Percentiles rank a stretch among this genome's conserved stretches.
These are phyloP conservation scores for Hypericum androsaemum DNA, from an alignment of 345 rosid genomes.

Conservation along the genomic window DNA sequence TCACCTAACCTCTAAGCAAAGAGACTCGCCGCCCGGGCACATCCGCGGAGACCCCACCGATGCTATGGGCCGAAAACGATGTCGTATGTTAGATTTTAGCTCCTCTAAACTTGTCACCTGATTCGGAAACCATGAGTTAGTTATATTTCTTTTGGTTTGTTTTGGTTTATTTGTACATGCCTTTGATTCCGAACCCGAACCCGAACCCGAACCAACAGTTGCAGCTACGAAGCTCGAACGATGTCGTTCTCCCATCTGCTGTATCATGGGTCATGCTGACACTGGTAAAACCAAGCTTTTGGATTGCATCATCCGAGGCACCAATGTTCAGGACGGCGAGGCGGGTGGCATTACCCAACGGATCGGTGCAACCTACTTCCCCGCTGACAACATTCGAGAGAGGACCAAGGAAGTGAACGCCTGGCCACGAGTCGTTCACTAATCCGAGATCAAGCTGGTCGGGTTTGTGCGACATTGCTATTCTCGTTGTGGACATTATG, in stretches of 20 bases:
- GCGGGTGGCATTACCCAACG: conserved; percentile 99
- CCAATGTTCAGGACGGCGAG: conserved; percentile 98
- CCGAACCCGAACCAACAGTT: too few relatives aligned
- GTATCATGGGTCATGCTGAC: conserved; percentile 98
- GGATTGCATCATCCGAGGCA: conserved; percentile 94
- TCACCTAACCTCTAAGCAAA: too few relatives aligned
- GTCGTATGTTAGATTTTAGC: too few relatives aligned
- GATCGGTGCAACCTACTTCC: conserved; percentile 97
- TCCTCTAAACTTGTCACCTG: neutral
- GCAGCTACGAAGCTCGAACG: too few relatives aligned
- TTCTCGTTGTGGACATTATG: conserved; percentile 94
- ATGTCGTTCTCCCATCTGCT: conserved; percentile 94
- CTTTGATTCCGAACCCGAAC: too few relatives aligned
- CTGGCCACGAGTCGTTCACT: conserved; percentile 88
- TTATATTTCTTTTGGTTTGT: conserved; percentile 8
- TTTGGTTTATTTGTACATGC: conserved; percentile 6
- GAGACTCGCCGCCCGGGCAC: too few relatives aligned
- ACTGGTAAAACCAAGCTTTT: conserved; percentile 93
- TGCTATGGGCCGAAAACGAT: too few relatives aligned
- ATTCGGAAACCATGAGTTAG: neutral
- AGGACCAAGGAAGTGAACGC: conserved; percentile 91
- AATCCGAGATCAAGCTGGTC: conserved; percentile 91
- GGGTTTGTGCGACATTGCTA: conserved; percentile 90
- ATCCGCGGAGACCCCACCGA: too few relatives aligned
- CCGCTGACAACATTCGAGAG: conserved; percentile 85